Evolutionary conservation across 2,329 filamentous ascomycete genomes (phyloP).

Genomic region (Penicillium sp.): DNA sequence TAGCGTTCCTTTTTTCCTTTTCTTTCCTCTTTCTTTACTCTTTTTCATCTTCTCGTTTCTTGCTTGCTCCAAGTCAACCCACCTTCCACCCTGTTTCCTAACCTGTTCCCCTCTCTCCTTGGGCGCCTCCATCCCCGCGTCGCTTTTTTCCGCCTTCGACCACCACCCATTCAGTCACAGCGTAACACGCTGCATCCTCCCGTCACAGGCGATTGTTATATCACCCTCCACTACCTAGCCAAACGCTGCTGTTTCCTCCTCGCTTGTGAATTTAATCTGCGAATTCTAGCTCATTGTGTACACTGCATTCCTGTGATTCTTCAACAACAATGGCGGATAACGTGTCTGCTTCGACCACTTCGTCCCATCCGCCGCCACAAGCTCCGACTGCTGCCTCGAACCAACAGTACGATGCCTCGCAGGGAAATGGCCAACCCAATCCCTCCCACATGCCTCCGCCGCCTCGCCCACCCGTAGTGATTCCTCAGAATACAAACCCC

Average conservation of each 20-base stretch:
- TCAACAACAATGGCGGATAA: slow-evolving; percentile 74
- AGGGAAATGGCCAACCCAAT: slow-evolving; percentile 70
- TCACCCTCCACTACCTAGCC: slow-evolving; percentile 20
- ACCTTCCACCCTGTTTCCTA: slow-evolving; percentile 24
- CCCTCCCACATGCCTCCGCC: slow-evolving; percentile 85
- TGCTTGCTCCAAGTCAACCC: slow-evolving; percentile 15
- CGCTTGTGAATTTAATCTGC: slow-evolving; percentile 29
- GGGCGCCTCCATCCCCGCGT: slow-evolving; percentile 31
- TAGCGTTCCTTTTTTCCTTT: slow-evolving; percentile 24
- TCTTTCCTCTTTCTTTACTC: slow-evolving; percentile 25
- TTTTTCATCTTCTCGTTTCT: slow-evolving; percentile 19
- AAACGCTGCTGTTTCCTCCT: slow-evolving; percentile 25
- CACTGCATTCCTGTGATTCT: slow-evolving; percentile 27
- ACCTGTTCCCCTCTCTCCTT: slow-evolving; percentile 28
- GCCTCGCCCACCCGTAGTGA: slow-evolving; percentile 80
- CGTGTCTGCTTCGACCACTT: slow-evolving; percentile 64
- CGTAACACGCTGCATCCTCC: slow-evolving; percentile 32
- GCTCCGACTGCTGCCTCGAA: slow-evolving; percentile 73
- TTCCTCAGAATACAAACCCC: slow-evolving; percentile 94
- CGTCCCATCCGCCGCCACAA: slow-evolving; percentile 73
- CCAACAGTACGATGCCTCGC: slow-evolving; percentile 71
- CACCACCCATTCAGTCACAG: slow-evolving; percentile 29
- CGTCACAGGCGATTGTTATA: slow-evolving; percentile 28
- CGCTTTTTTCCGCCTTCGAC: slow-evolving; percentile 31
- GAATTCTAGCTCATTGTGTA: slow-evolving; percentile 28